Conservation (phyloP, 768 basidiomycete genomes). For the Hygrocybe coccinea region DNA sequence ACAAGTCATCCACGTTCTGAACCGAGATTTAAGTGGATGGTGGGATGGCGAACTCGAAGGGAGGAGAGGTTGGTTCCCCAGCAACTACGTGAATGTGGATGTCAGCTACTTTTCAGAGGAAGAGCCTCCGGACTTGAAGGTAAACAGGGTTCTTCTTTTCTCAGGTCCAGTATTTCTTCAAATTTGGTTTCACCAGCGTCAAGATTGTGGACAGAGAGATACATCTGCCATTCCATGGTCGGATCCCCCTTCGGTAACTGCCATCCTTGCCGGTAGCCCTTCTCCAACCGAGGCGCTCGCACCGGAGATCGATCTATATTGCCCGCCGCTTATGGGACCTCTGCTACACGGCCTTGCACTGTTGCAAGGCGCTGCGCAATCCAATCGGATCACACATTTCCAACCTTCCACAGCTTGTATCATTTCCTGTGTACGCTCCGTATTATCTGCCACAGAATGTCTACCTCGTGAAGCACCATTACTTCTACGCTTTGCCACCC, state of each 20-base stretch:
- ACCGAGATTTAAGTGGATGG: conserved; percentile 87
- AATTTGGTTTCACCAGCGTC: conserved; percentile 5
- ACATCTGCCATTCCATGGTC: conserved; percentile 40
- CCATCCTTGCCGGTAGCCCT: conserved; percentile 20
- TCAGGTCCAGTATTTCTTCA: neutral
- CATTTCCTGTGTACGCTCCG: conserved; percentile 87
- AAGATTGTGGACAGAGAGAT: conserved; percentile 42
- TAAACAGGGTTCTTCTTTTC: conserved; percentile 28
- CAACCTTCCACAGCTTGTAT: conserved; percentile 93
- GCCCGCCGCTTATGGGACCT: conserved; percentile 75
- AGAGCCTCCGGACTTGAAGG: conserved; percentile 43
- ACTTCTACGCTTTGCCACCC: conserved; percentile 56
- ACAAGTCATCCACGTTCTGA: conserved; percentile 86
- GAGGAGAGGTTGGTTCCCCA: conserved; percentile 94
- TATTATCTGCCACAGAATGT: conserved; percentile 79
- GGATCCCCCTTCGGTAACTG: conserved; percentile 40
- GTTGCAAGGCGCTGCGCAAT: conserved; percentile 76
- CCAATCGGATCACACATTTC: conserved; percentile 77
- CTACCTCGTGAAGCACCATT: conserved; percentile 75
- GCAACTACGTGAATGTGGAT: conserved; percentile 84
- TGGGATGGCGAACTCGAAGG: conserved; percentile 96
- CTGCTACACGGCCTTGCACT: conserved; percentile 81
- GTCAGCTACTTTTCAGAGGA: conserved; percentile 52
- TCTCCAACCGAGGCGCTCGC: conserved; percentile 39
- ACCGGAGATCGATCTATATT: conserved; percentile 56